Evolutionary conservation across 768 basidiomycete species (phyloP), one percentile per base, ranked within the genome.

Genomic region (Mycena albidolilacea): DNA sequence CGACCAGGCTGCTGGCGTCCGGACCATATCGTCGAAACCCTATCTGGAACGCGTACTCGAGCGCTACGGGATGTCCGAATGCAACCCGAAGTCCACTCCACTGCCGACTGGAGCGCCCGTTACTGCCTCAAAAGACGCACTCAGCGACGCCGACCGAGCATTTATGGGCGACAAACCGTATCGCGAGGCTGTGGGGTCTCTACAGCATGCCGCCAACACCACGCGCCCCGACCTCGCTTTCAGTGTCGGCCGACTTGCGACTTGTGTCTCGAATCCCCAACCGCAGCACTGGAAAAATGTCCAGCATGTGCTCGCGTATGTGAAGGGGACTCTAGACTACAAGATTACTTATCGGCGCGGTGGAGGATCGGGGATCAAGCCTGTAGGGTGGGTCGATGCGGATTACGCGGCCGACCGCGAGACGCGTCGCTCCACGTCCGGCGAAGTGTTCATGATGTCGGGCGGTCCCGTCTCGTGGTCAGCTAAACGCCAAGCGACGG

Each of bases 101-200:
- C 48, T n/a, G 1, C 46, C 46, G 8, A 19, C 15, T 5, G 46
- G 46, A 7, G 17, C 15, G 12, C 10, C 10, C 12, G 12, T 48
- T 2, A 7, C 17, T 1, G 14, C 48, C 12, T 15, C 48, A 1
- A 15, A 48, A 14, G 19, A n/a, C 14, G 12, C 48, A 7, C 19
- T 4, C 17, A 15, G 12, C 14, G 48, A 15, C 9, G 48, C 14
- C 48, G 15, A 48, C 1, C 10, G 37, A 44, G 46, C n/a, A 38
- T 75, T 72, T 57, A 82, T 82, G 78, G 46, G 48, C 43, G 74
- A 78, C 70, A 79, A 48, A n/a, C 48, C 48, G 15, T 48, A 48
- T 7, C 48, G 48, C 19, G 17, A 48, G 14, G 48, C 48, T 1
- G 19, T 48, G 1, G 48, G 48, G 17, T 67, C 77, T 0, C 46